A percentile compares a stretch with the other conserved stretches of the same genome.
Conservation (phyloP, 2,329 filamentous ascomycete genomes). For the Fusarium citri region DNA sequence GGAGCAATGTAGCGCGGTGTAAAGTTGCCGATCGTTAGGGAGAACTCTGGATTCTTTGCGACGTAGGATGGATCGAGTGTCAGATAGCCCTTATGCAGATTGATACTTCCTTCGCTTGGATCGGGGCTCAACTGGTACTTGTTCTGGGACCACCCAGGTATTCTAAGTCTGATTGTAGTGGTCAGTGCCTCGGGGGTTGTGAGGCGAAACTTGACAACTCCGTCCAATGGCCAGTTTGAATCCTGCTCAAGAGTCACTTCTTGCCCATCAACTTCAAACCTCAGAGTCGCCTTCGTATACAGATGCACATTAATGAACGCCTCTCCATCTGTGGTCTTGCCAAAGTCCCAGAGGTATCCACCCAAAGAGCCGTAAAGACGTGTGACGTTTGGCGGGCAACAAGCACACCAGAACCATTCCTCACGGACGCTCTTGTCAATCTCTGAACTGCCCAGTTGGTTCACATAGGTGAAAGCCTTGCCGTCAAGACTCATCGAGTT, state of each 20-base stretch:
- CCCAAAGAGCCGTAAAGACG: constrained; percentile 67
- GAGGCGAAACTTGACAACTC: constrained; percentile 61
- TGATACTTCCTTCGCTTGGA: constrained; percentile 15
- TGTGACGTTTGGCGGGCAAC: constrained; percentile 70
- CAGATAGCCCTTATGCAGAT: constrained; percentile 61
- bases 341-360: constrained; percentile 66
- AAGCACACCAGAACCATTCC: constrained; percentile 61
- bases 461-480: constrained; percentile 70
- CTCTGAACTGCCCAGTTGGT: constrained; percentile 64
- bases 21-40: constrained; percentile 58
- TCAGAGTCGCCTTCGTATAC: constrained; percentile 62
- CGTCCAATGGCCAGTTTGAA: constrained; percentile 69
- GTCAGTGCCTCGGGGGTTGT: constrained; percentile 31
- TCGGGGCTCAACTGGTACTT: constrained; percentile 52
- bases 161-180: constrained; percentile 61
- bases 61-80: constrained; percentile 57
- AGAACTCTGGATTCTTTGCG: constrained; percentile 48
- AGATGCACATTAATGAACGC: constrained; percentile 65
- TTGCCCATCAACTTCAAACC: constrained; percentile 51
- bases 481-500: constrained; percentile 68
- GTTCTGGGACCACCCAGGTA: constrained; percentile 63
- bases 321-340: constrained; percentile 29
- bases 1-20: constrained; percentile 61
- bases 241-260: constrained; percentile 53
- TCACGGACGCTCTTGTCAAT: background rate